phyloP scores from a whole-genome alignment of 345 rosid species.

The Rhizophora mangle region DNA sequence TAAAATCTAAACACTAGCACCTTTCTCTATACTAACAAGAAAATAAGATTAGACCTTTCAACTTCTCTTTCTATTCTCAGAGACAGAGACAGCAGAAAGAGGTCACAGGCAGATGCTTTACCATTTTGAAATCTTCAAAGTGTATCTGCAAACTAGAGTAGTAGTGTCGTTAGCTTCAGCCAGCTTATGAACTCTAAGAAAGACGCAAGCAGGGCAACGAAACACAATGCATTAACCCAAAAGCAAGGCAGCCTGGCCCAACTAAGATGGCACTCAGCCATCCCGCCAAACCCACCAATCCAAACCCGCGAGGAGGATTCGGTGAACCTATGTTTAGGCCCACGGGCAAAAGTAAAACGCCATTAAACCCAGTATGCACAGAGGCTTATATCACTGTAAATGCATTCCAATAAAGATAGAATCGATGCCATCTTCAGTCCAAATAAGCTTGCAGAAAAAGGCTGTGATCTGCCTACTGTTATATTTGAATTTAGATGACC shows the following conservation, averaged over 20 bases:
- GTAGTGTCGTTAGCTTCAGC: constrained; percentile 12
- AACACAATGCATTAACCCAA: constrained; percentile 78
- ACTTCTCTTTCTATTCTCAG: not conserved
- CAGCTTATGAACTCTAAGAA: constrained; percentile 27
- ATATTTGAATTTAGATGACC: no score
- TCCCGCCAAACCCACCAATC: constrained; percentile 52
- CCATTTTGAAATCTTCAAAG: constrained; percentile 89
- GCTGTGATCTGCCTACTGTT: no score
- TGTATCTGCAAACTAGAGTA: constrained; percentile 52
- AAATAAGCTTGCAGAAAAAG: no score
- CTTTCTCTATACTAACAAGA: no score
- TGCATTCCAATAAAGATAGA: no score
- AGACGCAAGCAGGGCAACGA: constrained; percentile 39
- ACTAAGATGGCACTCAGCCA: constrained; percentile 78
- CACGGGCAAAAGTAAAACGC: no score
- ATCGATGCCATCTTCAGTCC: no score
- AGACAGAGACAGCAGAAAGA: no score
- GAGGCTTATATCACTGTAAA: no score
- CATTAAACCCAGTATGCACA: no score
- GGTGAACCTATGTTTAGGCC: no score
- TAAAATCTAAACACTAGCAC: no score
- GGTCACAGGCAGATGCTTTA: constrained; percentile 7
- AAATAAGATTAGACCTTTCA: not conserved
- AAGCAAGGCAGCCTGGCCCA: constrained; percentile 74
- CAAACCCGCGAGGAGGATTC: not conserved